phyloP scores from a whole-genome alignment of 306 rosid species.

The Inga laurina region DNA sequence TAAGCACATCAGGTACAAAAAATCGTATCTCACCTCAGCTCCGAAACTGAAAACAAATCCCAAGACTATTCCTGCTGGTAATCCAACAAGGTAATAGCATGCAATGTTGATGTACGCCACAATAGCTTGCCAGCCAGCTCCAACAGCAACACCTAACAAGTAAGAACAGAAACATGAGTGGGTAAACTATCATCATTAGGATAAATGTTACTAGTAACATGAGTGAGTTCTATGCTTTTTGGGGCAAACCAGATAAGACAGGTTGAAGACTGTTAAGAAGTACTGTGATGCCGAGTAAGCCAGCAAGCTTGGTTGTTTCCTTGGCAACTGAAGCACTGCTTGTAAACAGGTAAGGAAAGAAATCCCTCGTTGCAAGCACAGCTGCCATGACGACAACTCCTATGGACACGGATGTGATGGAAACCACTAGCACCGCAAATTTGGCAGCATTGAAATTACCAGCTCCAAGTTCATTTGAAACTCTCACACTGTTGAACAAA shows the following conservation, averaged over 20 bases:
- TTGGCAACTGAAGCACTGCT: constrained; percentile 56
- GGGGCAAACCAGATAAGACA: constrained; percentile 63
- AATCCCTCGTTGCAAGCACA: constrained; percentile 53
- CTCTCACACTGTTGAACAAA: constrained; percentile 70
- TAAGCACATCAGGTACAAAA: background rate
- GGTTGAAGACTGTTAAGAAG: constrained; percentile 79
- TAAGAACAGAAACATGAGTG: background rate
- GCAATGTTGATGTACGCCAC: constrained; percentile 81
- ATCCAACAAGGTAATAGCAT: constrained; percentile 70
- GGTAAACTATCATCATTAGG: background rate
- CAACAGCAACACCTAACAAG: constrained; percentile 76
- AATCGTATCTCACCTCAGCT: constrained; percentile 47
- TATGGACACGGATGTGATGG: constrained; percentile 61
- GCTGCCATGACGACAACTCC: constrained; percentile 52
- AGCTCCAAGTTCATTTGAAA: constrained; percentile 84
- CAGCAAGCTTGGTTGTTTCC: constrained; percentile 72
- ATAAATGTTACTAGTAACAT: background rate
- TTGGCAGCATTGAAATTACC: constrained; percentile 60
- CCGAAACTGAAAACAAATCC: constrained; percentile 66
- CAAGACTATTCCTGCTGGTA: constrained; percentile 74
- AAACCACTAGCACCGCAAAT: constrained; percentile 68
- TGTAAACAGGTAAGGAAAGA: constrained; percentile 72
- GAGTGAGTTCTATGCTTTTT: background rate
- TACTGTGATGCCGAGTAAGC: constrained; percentile 60
- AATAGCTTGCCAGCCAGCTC: constrained; percentile 88